Conservation (phyloP, 169 alveolate genomes). For the Theileria sp. region DNA sequence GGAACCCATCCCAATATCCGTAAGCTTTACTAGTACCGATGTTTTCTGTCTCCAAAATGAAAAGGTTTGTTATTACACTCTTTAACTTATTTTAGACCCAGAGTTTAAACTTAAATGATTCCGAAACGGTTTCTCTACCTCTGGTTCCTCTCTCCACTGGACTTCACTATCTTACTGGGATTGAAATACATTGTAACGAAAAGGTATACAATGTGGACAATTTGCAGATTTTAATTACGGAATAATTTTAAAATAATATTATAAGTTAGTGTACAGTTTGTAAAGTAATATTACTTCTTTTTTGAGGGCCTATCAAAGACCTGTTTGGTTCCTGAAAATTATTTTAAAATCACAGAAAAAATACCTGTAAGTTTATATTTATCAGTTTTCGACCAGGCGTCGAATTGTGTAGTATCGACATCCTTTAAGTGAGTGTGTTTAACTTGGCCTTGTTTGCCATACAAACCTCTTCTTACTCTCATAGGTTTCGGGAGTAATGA, state of each 20-base stretch:
- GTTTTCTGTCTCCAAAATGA: not conserved
- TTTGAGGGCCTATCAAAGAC: slow-evolving; percentile 54
- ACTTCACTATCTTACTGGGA: slow-evolving; percentile 1
- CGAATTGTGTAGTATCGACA: slow-evolving; percentile 91
- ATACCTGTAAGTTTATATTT: slow-evolving; percentile 57
- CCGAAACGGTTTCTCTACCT: slow-evolving; percentile 24
- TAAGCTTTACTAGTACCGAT: not conserved
- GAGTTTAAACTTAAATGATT: not conserved
- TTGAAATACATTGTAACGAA: slow-evolving; percentile 14
- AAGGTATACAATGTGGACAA: not conserved
- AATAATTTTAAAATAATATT: not conserved
- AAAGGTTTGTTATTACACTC: slow-evolving; percentile 14
- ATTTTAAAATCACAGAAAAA: not conserved
- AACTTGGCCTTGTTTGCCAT: slow-evolving; percentile 89
- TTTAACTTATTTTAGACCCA: slow-evolving; percentile 4
- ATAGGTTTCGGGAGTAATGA: slow-evolving; percentile 76
- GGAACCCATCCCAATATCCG: not conserved
- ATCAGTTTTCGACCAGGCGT: slow-evolving; percentile 64
- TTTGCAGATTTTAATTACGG: slow-evolving; percentile 7
- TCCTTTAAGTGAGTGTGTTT: slow-evolving; percentile 92
- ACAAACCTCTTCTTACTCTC: slow-evolving; percentile 84
- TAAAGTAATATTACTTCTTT: slow-evolving; percentile 4
- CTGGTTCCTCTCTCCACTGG: slow-evolving; percentile 11
- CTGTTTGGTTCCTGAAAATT: slow-evolving; percentile 38
- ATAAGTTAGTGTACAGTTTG: not conserved